These are phyloP conservation scores for Malassezia obtusa DNA, from an alignment of 1,284 basidiomycete species.

Conservation along the genomic window DNA sequence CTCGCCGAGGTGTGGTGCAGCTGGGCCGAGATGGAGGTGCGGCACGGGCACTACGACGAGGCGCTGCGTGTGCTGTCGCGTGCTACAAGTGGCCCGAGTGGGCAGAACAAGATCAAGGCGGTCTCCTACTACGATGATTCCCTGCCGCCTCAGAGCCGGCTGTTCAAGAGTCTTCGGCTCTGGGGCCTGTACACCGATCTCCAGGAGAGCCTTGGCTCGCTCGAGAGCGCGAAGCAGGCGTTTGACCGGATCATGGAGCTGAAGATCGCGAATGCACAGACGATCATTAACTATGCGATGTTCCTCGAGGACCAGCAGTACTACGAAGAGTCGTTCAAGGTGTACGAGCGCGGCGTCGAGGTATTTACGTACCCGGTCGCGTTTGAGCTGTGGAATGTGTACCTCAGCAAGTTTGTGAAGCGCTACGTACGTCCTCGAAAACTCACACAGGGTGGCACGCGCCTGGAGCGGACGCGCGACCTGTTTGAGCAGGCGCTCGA, in stretches of 20 bases:
- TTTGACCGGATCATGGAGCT: constrained; percentile 96
- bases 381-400: constrained; percentile 99
- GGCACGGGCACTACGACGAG: constrained; percentile 92
- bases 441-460: constrained; percentile 59
- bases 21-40: constrained; percentile 96
- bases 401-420: constrained; percentile 90
- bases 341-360: constrained; percentile 94
- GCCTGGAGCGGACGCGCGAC: constrained; percentile 87
- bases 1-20: constrained; percentile 98
- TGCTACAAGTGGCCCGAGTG: constrained; percentile 71
- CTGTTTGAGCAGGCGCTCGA: constrained; percentile 95
- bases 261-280: constrained; percentile 87
- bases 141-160: constrained; percentile 71
- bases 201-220: constrained; percentile 87
- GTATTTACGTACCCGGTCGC: constrained; percentile 95
- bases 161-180: constrained; percentile 95
- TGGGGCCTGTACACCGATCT: constrained; percentile 99
- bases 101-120: constrained; percentile 60
- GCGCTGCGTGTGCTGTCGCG: constrained; percentile 88
- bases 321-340: constrained; percentile 97
- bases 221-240: constrained; percentile 80
- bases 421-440: constrained; percentile 55
- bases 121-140: constrained; percentile 91
- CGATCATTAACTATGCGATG: constrained; percentile 91
- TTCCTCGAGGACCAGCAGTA: constrained; percentile 97